A percentile compares a stretch with the other conserved stretches of the same genome.
Conservation (phyloP, 352 stramenopile species). For the Pythium aphanidermatum region DNA sequence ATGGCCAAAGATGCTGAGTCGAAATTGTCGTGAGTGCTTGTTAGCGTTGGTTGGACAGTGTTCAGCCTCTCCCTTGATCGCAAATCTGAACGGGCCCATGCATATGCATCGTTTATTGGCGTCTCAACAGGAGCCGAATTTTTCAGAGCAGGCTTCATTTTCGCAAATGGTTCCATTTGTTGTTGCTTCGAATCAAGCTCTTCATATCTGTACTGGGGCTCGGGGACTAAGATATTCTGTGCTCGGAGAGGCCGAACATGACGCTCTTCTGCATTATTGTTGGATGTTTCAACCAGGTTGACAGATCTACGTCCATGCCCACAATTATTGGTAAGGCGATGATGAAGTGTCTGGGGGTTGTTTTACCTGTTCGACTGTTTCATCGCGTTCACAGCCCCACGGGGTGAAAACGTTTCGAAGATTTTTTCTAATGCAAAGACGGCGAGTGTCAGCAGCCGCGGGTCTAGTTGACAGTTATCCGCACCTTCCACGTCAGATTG, state of each 20-base stretch:
- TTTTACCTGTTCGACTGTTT: constrained; percentile 43
- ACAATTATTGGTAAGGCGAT: neutral
- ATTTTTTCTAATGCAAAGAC: no score
- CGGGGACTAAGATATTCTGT: constrained; percentile 8
- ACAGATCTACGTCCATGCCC: constrained; percentile 10
- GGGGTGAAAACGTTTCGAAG: constrained; percentile 61
- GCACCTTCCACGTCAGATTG: constrained; percentile 36
- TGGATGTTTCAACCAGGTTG: neutral
- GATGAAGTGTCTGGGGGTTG: neutral
- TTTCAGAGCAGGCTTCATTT: no score
- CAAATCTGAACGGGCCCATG: no score
- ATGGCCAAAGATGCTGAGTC: no score
- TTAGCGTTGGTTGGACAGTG: no score
- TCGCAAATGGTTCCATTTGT: constrained; percentile 7
- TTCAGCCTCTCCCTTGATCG: no score
- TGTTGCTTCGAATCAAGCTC: neutral
- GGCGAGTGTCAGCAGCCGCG: no score
- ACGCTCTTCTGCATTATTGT: constrained; percentile 10
- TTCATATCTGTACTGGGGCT: neutral
- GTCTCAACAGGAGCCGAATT: no score
- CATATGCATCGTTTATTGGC: no score
- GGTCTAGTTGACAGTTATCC: neutral
- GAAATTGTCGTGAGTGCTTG: no score
- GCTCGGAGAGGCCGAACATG: constrained; percentile 2
- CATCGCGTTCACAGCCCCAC: constrained; percentile 31